Percentiles rank a stretch among this genome's conserved stretches.
Conservation (phyloP, 495 filamentous ascomycete genomes). For the Penicillium flavigenum region DNA sequence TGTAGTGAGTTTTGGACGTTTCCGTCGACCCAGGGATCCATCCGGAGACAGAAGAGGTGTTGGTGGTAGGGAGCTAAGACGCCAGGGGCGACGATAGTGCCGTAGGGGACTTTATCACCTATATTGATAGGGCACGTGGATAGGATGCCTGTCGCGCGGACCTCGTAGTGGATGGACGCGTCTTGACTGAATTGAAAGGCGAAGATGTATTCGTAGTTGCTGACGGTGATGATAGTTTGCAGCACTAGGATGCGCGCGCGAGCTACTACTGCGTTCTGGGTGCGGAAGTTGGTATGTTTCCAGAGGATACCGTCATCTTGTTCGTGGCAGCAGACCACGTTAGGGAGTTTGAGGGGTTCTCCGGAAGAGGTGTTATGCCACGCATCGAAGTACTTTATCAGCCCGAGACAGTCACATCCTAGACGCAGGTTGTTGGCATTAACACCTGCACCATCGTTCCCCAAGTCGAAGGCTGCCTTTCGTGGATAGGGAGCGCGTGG, state of each 20-base stretch:
- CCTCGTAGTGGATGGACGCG: constrained; percentile 74
- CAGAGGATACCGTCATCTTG: constrained; percentile 65
- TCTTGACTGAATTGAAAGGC: constrained; percentile 82
- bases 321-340: constrained; percentile 65
- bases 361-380: constrained; percentile 54
- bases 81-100: constrained; percentile 81
- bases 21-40: constrained; percentile 81
- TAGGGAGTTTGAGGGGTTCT: constrained; percentile 50
- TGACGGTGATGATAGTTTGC: constrained; percentile 76
- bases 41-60: constrained; percentile 83
- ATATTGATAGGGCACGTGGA: constrained; percentile 72
- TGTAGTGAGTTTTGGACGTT: constrained; percentile 59
- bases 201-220: constrained; percentile 86
- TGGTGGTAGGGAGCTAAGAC: constrained; percentile 80
- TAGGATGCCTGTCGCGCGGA: constrained; percentile 82
- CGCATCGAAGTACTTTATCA: constrained; percentile 62
- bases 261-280: constrained; percentile 54
- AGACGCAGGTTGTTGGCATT: constrained; percentile 62
- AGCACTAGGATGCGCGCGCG: constrained; percentile 58
- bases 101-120: constrained; percentile 58
- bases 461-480: constrained; percentile 70
- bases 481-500: constrained; percentile 63
- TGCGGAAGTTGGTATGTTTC: constrained; percentile 71
- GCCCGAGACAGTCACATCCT: constrained; percentile 65
- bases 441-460: constrained; percentile 63